Evolutionary conservation across 768 basidiomycete species (phyloP).

Genomic region (Lactifluus echinatus): DNA sequence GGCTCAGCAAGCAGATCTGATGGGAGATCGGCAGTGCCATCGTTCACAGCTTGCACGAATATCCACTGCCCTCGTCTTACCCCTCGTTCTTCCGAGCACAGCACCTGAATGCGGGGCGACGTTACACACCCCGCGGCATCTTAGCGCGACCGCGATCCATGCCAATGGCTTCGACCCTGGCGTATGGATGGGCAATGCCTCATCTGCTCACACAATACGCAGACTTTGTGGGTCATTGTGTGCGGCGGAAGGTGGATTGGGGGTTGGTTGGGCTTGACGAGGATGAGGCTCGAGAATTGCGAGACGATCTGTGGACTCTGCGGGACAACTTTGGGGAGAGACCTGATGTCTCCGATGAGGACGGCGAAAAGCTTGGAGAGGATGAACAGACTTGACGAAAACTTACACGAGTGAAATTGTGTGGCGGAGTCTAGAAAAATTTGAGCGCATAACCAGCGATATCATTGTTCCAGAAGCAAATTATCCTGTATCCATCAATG

Average conservation of each 20-base stretch:
- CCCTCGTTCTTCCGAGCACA: conserved; percentile 35
- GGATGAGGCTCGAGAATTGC: conserved; percentile 15
- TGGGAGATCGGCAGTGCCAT: neutral
- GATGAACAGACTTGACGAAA: conserved; percentile 10
- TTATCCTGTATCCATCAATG: neutral
- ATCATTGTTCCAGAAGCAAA: neutral
- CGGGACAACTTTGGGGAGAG: conserved; percentile 14
- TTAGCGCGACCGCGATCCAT: neutral
- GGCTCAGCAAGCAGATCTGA: neutral
- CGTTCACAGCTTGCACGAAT: conserved; percentile 35
- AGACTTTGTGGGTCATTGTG: conserved; percentile 37
- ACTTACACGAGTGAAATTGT: neutral
- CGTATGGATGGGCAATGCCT: conserved; percentile 32
- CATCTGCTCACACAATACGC: conserved; percentile 45
- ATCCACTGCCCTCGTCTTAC: conserved; percentile 54
- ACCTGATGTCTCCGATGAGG: neutral
- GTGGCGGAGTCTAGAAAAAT: neutral
- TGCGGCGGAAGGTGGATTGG: conserved; percentile 20
- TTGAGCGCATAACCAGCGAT: neutral
- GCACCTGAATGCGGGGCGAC: conserved; percentile 9
- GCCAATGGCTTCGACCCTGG: conserved; percentile 29
- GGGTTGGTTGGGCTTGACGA: conserved; percentile 7
- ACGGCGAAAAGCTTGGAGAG: conserved; percentile 1
- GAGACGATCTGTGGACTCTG: conserved; percentile 17
- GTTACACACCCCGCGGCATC: conserved; percentile 12